phyloP scores from a whole-genome alignment of 176 grass and related monocot genomes.

The Oryza nivara region DNA sequence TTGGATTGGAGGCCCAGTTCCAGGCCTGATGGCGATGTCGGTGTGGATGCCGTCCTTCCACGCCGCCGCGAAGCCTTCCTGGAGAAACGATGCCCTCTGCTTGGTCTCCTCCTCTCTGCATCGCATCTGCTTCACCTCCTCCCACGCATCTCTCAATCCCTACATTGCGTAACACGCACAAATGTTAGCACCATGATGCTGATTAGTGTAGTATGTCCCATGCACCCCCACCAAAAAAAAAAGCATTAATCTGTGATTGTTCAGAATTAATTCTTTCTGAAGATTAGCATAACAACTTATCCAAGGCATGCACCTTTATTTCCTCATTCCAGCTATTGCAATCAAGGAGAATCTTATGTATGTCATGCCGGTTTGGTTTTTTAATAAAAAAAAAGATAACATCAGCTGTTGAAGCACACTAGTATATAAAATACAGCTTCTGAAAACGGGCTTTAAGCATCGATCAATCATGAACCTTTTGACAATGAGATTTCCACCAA shows the following conservation, averaged over 20 bases:
- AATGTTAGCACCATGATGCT: too few species aligned
- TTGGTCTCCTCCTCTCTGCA: constrained; percentile 43
- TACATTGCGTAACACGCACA: constrained; percentile 7
- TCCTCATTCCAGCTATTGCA: background rate
- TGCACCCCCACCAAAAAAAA: too few species aligned
- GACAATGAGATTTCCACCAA: constrained; percentile 11
- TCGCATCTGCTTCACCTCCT: constrained; percentile 66
- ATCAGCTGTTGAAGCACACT: too few species aligned
- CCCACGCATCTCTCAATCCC: constrained; percentile 65
- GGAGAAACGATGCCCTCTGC: constrained; percentile 55
- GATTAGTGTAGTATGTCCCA: too few species aligned
- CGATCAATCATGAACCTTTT: constrained; percentile 10
- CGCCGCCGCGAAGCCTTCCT: constrained; percentile 47
- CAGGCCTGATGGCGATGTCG: constrained; percentile 70
- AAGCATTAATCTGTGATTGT: too few species aligned
- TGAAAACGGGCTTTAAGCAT: background rate
- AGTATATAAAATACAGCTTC: background rate
- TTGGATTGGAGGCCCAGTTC: constrained; percentile 55
- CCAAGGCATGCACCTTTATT: background rate
- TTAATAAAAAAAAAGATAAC: too few species aligned
- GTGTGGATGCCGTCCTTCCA: constrained; percentile 73
- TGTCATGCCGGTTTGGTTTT: too few species aligned
- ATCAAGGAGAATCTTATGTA: background rate
- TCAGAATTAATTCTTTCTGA: too few species aligned
- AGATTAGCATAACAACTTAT: background rate